Evolutionary conservation across 805 yeast genomes (phyloP), one percentile per base, ranked within the genome.

Genomic region (Barnettozyma californica): DNA sequence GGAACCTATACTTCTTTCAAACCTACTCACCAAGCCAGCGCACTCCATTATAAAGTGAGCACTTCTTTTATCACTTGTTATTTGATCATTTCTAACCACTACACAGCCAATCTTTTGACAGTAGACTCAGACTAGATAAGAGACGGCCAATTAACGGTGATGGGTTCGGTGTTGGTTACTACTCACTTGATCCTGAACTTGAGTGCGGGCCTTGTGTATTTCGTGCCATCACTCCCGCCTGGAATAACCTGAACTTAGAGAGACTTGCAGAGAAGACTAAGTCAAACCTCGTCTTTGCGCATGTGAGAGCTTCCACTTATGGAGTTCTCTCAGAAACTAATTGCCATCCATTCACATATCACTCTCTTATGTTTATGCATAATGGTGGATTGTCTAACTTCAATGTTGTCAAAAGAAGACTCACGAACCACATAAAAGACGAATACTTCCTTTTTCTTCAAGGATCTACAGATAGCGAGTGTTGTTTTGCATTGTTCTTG

Each of bases 161-260:
- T 66, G 99, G 99, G 0, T 94, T 94, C 66, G 99, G 99, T 2
- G 92, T 94, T 20, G 98, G 98, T 1, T 94, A 94, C 68, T 94
- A 94, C 62, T 74, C 82, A 4, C 58, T 70, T n/a, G 85, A 79
- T 41, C 68, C 68, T 9, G 83, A 79, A 43, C 66, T 77, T 18
- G 78, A 76, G 36, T 78, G 80, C 39, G 87, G 89, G 2, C 98
- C 99, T 23, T 94, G 98, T 66, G 77, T 90, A 2, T 94, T 87
- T 70, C 83, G 89, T 57, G 98, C 98, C 11, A 94, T 91, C 43
- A 94, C 99, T 0, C 99, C 99, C 0, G 95, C 97, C 1, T 94
- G 99, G 99, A 94, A 94, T 68, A 94, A 94, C 66, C 80, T 87
- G 60, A 94, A 94, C 61, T 70, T 94, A 48, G 92, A 88, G 50